These are phyloP conservation scores for Favolaschia claudopus DNA, from an alignment of 768 basidiomycete species.

Conservation along the genomic window DNA sequence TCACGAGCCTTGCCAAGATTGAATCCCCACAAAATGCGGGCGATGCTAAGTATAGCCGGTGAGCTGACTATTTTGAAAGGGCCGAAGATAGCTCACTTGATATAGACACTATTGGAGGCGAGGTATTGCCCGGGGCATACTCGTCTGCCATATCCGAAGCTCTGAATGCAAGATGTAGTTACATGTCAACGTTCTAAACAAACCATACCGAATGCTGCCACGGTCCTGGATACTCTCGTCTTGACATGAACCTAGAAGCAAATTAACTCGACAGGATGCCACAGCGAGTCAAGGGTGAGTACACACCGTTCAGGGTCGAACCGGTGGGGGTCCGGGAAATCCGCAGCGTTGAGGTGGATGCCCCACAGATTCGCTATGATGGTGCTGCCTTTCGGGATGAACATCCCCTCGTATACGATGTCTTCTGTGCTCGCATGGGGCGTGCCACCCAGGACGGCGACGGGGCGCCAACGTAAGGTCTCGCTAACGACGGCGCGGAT, in stretches of 20 bases:
- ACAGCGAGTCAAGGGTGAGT: too few species aligned
- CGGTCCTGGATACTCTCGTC: constrained; percentile 25
- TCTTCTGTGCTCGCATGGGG: constrained; percentile 48
- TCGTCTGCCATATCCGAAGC: constrained; percentile 25
- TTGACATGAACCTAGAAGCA: constrained; percentile 16
- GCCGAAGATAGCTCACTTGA: constrained; percentile 6
- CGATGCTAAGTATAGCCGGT: constrained; percentile 5
- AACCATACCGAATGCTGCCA: constrained; percentile 24
- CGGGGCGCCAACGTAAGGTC: constrained; percentile 45
- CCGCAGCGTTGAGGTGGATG: constrained; percentile 22
- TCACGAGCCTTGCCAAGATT: constrained; percentile 20
- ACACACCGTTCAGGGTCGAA: constrained; percentile 25
- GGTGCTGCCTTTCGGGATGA: constrained; percentile 46
- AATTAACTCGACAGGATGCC: background rate
- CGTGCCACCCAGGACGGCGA: constrained; percentile 42
- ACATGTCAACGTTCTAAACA: background rate
- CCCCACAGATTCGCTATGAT: constrained; percentile 43
- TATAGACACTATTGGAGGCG: constrained; percentile 19
- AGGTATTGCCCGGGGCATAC: constrained; percentile 24
- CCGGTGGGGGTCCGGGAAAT: constrained; percentile 25
- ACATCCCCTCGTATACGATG: constrained; percentile 48
- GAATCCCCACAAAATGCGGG: constrained; percentile 26
- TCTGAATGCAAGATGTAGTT: background rate
- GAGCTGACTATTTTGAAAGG: background rate
- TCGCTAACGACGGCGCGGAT: constrained; percentile 48